Base-by-base conservation (phyloP, 164 flowering plant species). In the Warburgia ugandensis region DNA sequence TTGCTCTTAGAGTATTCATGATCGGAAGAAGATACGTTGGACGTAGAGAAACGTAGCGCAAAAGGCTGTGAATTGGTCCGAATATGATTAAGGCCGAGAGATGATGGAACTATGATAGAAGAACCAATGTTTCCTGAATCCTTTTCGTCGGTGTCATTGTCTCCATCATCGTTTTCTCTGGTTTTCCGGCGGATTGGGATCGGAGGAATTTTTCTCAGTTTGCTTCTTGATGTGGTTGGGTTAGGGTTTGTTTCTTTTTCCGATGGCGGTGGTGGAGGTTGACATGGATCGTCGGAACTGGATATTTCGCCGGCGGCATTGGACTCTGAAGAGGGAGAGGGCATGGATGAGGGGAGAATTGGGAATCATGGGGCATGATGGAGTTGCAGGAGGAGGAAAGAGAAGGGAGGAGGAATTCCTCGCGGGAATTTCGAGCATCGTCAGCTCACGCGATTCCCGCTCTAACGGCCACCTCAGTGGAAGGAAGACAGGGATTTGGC, bases 151-250 rank as follows among this genome's bases (percentile, higher is more conserved):
- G n/a, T 54, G n/a, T 30, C 44, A 4, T 29, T n/a, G 20, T 26
- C 49, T 13, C 29, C 64, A 7, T 37, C 56, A 21, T 45, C 63
- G 11, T 14, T 22, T 1, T 20, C 31, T 4, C 5, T 32, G 26
- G 33, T 7, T 8, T 22, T 31, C 5, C 73, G 70, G n/a, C 78
- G 78, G 5, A 41, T 27, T 0, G 86, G 81, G 38, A 88, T 80
- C 21, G 70, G 86, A 16, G 86, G 86, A 30, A 83, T 79, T 57
- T 88, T 88, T 45, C 74, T 61, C 25, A 81, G 81, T 70, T 74
- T 78, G 48, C 57, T 13, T 14, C 32, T 52, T 5, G 71, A 25
- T 37, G n/a, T n/a, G n/a, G n/a, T n/a, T n/a, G n/a, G n/a, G n/a
- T n/a, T n/a, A n/a, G n/a, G n/a, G n/a, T n/a, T n/a, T n/a, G n/a